Evolutionary conservation across 2,329 filamentous ascomycete genomes (phyloP).

Genomic region (Pseudopyricularia javanii): DNA sequence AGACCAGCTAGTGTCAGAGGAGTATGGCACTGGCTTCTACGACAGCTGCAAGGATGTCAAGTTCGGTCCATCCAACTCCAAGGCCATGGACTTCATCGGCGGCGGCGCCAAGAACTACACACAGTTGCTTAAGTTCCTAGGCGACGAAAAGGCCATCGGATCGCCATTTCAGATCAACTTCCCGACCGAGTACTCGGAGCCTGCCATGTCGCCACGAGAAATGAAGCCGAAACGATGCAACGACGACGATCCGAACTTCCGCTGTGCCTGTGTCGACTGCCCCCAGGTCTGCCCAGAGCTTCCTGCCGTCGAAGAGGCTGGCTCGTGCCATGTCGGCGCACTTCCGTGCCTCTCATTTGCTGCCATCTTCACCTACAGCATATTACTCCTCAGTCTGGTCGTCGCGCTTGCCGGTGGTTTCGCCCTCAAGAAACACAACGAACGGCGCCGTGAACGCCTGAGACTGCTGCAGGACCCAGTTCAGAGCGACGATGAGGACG

Average conservation of each 20-base stretch:
- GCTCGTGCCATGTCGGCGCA: conserved; percentile 69
- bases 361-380: conserved; percentile 74
- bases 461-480: conserved; percentile 74
- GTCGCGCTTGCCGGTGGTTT: conserved; percentile 60
- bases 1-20: conserved; percentile 74
- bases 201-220: conserved; percentile 58
- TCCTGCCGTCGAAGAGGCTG: conserved; percentile 56
- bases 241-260: conserved; percentile 71
- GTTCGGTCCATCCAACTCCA: conserved; percentile 85
- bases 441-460: conserved; percentile 69
- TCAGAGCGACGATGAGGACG: conserved; percentile 86
- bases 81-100: conserved; percentile 91
- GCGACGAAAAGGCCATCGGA: conserved; percentile 79
- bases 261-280: conserved; percentile 91
- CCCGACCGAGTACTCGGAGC: conserved; percentile 47
- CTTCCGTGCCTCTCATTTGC: conserved; percentile 92
- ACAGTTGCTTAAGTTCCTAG: conserved; percentile 79
- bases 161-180: conserved; percentile 99
- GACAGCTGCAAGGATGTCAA: conserved; percentile 99
- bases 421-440: conserved; percentile 60
- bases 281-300: conserved; percentile 73
- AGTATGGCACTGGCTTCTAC: conserved; percentile 81
- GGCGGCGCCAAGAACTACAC: conserved; percentile 87
- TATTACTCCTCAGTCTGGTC: conserved; percentile 57
- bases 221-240: conserved; percentile 79